These are phyloP conservation scores for Coleophoma crateriformis DNA, from an alignment of 2,329 filamentous ascomycete genomes.

Conservation along the genomic window DNA sequence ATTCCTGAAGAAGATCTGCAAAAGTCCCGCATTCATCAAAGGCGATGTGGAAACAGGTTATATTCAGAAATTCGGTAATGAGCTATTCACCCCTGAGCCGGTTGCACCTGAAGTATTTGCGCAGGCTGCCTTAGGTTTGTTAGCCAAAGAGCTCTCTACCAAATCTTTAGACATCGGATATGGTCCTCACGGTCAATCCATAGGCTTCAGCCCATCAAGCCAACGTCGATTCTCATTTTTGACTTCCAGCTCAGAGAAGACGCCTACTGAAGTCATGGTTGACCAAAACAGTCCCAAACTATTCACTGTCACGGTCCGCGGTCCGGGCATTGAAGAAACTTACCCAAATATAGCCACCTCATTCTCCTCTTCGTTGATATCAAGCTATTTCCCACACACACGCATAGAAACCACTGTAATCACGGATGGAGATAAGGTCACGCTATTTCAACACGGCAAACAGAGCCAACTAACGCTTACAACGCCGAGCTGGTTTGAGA, in stretches of 20 bases:
- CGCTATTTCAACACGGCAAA: constrained; percentile 68
- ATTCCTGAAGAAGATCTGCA: constrained; percentile 85
- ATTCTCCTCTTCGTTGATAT: constrained; percentile 43
- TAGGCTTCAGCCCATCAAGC: constrained; percentile 40
- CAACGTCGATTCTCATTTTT: constrained; percentile 22
- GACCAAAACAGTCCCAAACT: constrained; percentile 26
- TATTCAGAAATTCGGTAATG: constrained; percentile 79
- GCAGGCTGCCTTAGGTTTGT: constrained; percentile 77
- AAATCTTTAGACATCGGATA: constrained; percentile 11
- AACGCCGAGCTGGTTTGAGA: constrained; percentile 75
- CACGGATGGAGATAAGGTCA: constrained; percentile 53
- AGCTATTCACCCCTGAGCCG: constrained; percentile 63
- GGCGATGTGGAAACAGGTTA: constrained; percentile 95
- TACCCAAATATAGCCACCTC: constrained; percentile 39
- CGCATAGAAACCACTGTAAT: constrained; percentile 78
- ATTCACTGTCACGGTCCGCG: constrained; percentile 37
- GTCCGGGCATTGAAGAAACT: constrained; percentile 34
- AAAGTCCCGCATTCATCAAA: constrained; percentile 72
- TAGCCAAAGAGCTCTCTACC: constrained; percentile 42
- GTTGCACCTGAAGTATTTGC: constrained; percentile 71
- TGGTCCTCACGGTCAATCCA: constrained; percentile 37
- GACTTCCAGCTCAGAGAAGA: constrained; percentile 1
- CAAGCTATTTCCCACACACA: constrained; percentile 76
- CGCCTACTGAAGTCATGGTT: constrained; percentile 17
- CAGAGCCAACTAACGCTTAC: constrained; percentile 54